Evolutionary conservation across 2,329 filamentous ascomycete genomes (phyloP), one percentile per base, ranked within the genome.

Genomic region (Lizonia empirigonia): DNA sequence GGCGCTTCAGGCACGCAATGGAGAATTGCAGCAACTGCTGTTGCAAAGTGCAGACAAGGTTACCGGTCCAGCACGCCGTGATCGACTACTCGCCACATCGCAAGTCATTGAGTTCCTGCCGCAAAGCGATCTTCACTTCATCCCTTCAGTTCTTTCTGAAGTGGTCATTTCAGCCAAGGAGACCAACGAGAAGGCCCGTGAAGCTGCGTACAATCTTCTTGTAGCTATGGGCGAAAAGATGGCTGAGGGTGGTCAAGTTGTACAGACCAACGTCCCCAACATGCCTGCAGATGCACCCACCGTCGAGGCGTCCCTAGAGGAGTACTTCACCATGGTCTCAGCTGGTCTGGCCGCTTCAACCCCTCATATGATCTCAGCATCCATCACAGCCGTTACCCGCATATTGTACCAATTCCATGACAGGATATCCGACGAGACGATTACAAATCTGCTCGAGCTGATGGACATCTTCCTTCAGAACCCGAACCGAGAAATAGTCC

Each of bases 251-350:
- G 86, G 86, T 29, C 80, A 82, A 40, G 94, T 99, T 56, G 83
- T 93, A 64, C 95, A 96, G 73, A 87, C 85, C 62, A 90, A 93
- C 70, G 89, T 97, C 2, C 83, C 90, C 2, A 86, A 93, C 70
- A 96, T 97, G 91, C 84, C 90, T 3, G 78, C 83, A 38, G 86
- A 95, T 71, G 88, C 91, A 0, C 87, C 90, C 2, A 79, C 86
- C 24, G 91, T 88, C 4, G 80, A 84, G 2, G 93, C 94, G 16
- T 92, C 83, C 33, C 83, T 99, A 29, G 93, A 97, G 67, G 94
- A 97, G 74, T 97, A 91, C 76, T 90, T 97, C 77, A 97, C 93
- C 47, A 99, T 99, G 94, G 89, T 97, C 23, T 96, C 90, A 60
- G 94, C 94, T 39, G 94, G 94, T 76, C 83, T 99, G 44, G 94